A percentile compares a stretch with the other conserved stretches of the same genome.
phyloP scores from a whole-genome alignment of 768 basidiomycete species.

The Lentinula lateritia region DNA sequence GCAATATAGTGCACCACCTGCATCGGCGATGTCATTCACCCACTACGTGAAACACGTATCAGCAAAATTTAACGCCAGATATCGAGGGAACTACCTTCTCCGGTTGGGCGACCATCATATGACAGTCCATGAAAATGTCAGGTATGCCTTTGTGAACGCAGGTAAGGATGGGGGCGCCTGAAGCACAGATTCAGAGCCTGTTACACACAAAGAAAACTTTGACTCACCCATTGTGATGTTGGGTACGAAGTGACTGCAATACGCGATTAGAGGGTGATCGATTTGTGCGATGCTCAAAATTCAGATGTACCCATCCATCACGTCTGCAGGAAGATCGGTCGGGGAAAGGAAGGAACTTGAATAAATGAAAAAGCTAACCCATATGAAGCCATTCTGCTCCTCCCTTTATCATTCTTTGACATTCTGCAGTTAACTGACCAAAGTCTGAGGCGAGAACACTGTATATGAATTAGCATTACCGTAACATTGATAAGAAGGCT shows the following conservation, averaged over 20 bases:
- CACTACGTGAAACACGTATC: conserved; percentile 48
- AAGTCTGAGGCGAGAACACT: conserved; percentile 95
- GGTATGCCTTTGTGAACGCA: conserved; percentile 84
- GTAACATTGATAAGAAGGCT: too few relatives aligned
- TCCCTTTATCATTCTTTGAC: conserved; percentile 90
- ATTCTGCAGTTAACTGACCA: conserved; percentile 91
- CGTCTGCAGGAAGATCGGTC: conserved; percentile 46
- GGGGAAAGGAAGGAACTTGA: not conserved
- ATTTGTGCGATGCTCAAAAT: conserved; percentile 6
- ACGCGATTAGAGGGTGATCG: conserved; percentile 8
- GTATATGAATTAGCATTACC: not conserved
- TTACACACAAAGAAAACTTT: not conserved
- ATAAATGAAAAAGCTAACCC: conserved; percentile 46
- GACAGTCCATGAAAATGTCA: conserved; percentile 99
- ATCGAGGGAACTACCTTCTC: conserved; percentile 53
- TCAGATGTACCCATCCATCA: conserved; percentile 87
- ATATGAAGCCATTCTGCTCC: conserved; percentile 99
- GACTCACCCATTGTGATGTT: conserved; percentile 93
- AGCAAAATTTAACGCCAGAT: not conserved
- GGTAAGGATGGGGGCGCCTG: conserved; percentile 84
- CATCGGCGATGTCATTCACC: conserved; percentile 94
- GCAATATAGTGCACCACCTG: conserved; percentile 91
- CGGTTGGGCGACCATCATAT: conserved; percentile 98
- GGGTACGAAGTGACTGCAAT: conserved; percentile 86
- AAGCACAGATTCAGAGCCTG: conserved; percentile 5